Conservation (phyloP, 768 basidiomycete species). For the Piloderma croceum region DNA sequence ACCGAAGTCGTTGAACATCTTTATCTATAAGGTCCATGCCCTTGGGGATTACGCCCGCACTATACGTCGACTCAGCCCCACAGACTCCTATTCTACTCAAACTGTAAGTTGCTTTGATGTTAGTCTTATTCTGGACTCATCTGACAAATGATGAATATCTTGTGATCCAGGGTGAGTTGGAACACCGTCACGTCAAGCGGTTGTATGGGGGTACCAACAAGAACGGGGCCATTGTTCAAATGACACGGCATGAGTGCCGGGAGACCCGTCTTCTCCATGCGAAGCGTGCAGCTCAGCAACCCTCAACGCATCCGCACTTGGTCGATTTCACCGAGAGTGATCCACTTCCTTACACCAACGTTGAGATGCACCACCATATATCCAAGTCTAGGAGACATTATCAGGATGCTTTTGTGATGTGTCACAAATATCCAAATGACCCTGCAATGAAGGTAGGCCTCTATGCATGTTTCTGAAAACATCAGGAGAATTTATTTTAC, state of each 20-base stretch:
- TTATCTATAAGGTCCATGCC: constrained; percentile 26
- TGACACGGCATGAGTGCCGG: too few relatives aligned
- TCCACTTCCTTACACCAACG: not conserved
- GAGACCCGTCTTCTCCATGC: too few relatives aligned
- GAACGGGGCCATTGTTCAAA: too few relatives aligned
- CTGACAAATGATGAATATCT: too few relatives aligned
- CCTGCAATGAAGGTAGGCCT: not conserved
- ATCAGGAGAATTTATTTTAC: not conserved
- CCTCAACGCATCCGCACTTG: not conserved
- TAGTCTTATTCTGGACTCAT: not conserved
- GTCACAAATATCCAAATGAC: not conserved
- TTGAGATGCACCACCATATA: not conserved
- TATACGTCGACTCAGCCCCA: constrained; percentile 18
- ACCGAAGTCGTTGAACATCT: constrained; percentile 10
- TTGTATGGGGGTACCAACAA: constrained; percentile 4
- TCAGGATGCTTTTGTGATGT: not conserved
- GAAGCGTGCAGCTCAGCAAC: too few relatives aligned
- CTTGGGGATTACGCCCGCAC: constrained; percentile 18
- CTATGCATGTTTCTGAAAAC: not conserved
- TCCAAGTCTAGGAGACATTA: not conserved
- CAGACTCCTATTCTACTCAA: constrained; percentile 19
- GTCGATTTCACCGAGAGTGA: not conserved
- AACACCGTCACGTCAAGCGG: constrained; percentile 9
- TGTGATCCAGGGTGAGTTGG: constrained; percentile 16
- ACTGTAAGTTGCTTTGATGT: constrained; percentile 10